These are phyloP conservation scores for Monosporozyma solicola DNA, from an alignment of 805 yeast genomes.

Conservation along the genomic window DNA sequence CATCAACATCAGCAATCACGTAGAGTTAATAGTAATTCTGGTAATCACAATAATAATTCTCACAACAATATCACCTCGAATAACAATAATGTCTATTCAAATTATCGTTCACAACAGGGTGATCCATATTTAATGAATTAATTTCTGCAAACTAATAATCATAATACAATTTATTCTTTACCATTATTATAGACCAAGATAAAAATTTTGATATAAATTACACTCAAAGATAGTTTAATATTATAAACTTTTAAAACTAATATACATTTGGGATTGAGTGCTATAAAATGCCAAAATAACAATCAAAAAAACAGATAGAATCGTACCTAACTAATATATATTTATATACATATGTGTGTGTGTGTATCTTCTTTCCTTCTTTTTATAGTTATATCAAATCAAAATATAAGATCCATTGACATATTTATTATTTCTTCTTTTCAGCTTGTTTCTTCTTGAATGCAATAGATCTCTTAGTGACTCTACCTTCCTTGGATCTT, in stretches of 20 bases:
- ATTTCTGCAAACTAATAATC: neutral
- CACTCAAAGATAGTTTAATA: no score
- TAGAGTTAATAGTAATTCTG: neutral
- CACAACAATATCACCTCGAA: neutral
- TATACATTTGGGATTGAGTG: no score
- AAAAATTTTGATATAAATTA: neutral
- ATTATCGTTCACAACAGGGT: conserved; percentile 9
- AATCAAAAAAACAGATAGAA: no score
- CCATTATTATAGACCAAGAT: no score
- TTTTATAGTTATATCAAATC: no score
- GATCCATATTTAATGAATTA: conserved; percentile 15
- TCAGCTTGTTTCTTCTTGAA: conserved; percentile 29
- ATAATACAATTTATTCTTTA: neutral
- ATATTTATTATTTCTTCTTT: neutral
- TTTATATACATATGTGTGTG: neutral
- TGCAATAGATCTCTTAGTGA: conserved; percentile 37
- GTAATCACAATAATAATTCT: neutral
- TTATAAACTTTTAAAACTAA: no score
- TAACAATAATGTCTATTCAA: neutral
- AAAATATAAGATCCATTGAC: neutral
- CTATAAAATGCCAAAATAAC: no score
- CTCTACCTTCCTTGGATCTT: conserved; percentile 40
- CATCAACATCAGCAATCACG: conserved; percentile 5
- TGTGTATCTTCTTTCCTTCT: neutral
- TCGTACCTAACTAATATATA: no score